Percentiles rank a stretch among this genome's conserved stretches.
phyloP scores from a whole-genome alignment of 192 early-diverging fungal species.

The Backusella liffmaniae region DNA sequence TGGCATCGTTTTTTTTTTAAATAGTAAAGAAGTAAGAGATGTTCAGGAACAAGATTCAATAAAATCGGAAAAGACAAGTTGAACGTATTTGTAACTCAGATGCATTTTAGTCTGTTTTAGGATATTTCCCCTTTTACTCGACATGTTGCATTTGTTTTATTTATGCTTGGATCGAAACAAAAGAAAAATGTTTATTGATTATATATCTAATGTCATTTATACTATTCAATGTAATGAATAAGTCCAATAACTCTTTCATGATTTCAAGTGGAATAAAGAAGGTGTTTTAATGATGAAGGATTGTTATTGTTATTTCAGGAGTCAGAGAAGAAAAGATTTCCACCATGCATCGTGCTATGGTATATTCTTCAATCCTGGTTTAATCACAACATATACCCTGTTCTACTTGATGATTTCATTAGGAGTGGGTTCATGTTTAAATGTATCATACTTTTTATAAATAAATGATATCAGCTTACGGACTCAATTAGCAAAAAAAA shows the following conservation, averaged over 20 bases:
- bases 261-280: neutral
- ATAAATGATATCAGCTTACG: too few relatives aligned
- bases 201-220: neutral
- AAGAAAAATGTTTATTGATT: neutral
- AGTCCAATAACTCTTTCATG: too few relatives aligned
- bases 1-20: neutral
- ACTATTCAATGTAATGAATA: neutral
- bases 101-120: constrained; percentile 3
- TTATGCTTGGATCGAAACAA: neutral
- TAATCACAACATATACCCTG: neutral
- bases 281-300: too few relatives aligned
- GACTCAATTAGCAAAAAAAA: too few relatives aligned
- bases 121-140: neutral
- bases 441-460: too few relatives aligned
- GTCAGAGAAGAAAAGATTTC: neutral
- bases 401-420: neutral
- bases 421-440: too few relatives aligned
- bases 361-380: neutral
- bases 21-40: neutral
- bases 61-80: neutral
- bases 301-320: neutral
- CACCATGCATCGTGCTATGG: neutral
- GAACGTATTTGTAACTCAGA: constrained; percentile 4
- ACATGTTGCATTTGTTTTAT: neutral
- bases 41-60: neutral